Evolutionary conservation across 2,329 filamentous ascomycete species (phyloP).

Genomic region (Cladobotryum mycophilum): DNA sequence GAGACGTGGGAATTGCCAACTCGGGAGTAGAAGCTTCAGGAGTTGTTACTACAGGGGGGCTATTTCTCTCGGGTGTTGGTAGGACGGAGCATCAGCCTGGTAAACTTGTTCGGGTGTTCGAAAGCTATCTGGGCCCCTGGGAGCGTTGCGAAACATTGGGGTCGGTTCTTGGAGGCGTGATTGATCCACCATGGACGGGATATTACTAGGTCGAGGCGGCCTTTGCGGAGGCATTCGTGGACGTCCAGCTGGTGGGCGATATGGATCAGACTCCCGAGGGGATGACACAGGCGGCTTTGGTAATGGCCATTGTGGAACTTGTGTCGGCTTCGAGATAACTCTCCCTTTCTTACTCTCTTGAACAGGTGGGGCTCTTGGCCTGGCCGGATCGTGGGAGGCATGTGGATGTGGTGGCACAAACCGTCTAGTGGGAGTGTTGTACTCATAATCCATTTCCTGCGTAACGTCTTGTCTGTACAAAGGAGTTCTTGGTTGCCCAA

Average conservation of each 20-base stretch:
- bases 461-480: conserved; percentile 12
- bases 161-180: conserved; percentile 51
- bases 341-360: conserved; percentile 24
- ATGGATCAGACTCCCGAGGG: conserved; percentile 33
- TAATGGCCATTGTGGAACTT: conserved; percentile 50
- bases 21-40: too few relatives aligned
- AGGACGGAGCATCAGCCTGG: conserved; percentile 39
- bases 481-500: conserved; percentile 12
- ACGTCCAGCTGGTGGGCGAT: conserved; percentile 45
- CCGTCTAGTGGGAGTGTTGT: conserved; percentile 1
- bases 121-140: conserved; percentile 27
- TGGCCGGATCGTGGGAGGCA: not conserved
- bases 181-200: conserved; percentile 53
- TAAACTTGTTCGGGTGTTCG: conserved; percentile 31
- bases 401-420: not conserved
- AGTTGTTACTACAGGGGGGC: too few relatives aligned
- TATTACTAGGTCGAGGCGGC: conserved; percentile 53
- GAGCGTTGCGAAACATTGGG: conserved; percentile 38
- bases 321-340: conserved; percentile 48
- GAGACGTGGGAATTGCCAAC: conserved; percentile 15
- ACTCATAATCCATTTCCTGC: conserved; percentile 17
- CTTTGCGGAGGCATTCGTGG: conserved; percentile 47
- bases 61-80: conserved; percentile 13
- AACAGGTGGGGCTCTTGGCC: conserved; percentile 9
- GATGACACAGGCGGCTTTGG: conserved; percentile 33